Evolutionary conservation across 371 early-diverging fungal species (phyloP).

Genomic region (Dichotomocladium elegans): DNA sequence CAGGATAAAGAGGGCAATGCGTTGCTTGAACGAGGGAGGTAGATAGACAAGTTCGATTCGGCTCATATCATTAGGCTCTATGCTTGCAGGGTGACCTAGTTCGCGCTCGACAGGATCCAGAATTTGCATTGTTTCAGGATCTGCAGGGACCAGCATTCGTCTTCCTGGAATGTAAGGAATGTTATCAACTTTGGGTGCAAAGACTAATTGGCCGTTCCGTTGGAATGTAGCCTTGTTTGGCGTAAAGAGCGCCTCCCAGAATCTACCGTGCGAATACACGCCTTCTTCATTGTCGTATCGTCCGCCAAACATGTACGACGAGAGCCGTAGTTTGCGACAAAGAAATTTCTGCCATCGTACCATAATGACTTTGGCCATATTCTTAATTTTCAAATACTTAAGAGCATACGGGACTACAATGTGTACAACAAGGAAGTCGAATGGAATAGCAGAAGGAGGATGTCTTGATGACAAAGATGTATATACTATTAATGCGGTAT

Average conservation of each 20-base stretch:
- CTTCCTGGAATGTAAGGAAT: constrained; percentile 62
- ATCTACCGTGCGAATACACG: constrained; percentile 6
- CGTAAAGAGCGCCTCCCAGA: background rate
- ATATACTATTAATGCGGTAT: too few species aligned
- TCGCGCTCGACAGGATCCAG: constrained; percentile 46
- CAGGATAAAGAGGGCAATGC: constrained; percentile 48
- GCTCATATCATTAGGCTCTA: constrained; percentile 26
- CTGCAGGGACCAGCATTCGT: constrained; percentile 65
- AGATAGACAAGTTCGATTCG: constrained; percentile 59
- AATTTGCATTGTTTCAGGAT: constrained; percentile 43
- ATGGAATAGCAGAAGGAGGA: constrained; percentile 44
- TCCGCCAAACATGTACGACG: constrained; percentile 80
- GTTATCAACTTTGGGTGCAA: constrained; percentile 56
- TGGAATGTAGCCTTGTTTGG: constrained; percentile 28
- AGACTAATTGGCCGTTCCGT: constrained; percentile 50
- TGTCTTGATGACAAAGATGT: too few species aligned
- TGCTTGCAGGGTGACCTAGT: constrained; percentile 40
- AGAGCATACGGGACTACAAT: constrained; percentile 63
- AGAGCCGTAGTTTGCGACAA: constrained; percentile 61
- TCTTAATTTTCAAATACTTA: constrained; percentile 46
- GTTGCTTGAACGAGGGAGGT: constrained; percentile 58
- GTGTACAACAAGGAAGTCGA: constrained; percentile 73
- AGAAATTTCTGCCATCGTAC: constrained; percentile 58
- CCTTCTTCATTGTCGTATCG: constrained; percentile 66
- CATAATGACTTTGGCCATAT: constrained; percentile 37